Percentiles rank a stretch among this genome's conserved stretches.
Conservation (phyloP, 2,329 filamentous ascomycete genomes). For the Beauveria medogensis region DNA sequence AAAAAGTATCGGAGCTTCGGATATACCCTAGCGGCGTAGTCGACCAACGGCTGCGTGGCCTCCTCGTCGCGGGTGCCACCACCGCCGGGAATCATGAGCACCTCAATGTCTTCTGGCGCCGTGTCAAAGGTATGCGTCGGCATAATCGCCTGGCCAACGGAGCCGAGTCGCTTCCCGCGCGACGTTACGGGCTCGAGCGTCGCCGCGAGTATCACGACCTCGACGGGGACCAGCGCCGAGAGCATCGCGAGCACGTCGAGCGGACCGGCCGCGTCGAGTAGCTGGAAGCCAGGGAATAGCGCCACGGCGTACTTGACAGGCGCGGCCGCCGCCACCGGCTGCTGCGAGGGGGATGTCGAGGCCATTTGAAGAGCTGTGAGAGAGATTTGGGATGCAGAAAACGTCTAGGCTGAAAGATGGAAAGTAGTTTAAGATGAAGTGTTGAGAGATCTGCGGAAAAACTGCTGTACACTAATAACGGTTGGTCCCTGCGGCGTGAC, state of each 20-base stretch:
- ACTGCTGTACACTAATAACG: no score
- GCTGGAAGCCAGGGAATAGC: slow-evolving; percentile 28
- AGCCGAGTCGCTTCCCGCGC: slow-evolving; percentile 2
- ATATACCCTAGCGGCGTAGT: slow-evolving; percentile 36
- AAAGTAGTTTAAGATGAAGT: not conserved
- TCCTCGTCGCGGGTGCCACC: slow-evolving; percentile 22
- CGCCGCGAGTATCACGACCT: slow-evolving; percentile 21
- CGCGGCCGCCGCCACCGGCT: not conserved
- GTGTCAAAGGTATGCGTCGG: slow-evolving; percentile 30
- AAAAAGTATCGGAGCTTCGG: slow-evolving; percentile 42
- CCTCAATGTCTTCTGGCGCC: slow-evolving; percentile 26
- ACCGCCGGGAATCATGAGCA: slow-evolving; percentile 33
- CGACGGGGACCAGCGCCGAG: slow-evolving; percentile 17
- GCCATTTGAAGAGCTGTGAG: no score
- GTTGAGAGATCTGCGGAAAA: no score
- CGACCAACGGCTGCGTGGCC: slow-evolving; percentile 18
- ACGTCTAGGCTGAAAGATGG: not conserved
- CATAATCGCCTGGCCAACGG: slow-evolving; percentile 23
- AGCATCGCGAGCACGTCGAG: slow-evolving; percentile 26
- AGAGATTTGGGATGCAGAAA: not conserved
- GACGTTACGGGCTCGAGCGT: slow-evolving; percentile 24
- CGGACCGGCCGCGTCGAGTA: slow-evolving; percentile 33
- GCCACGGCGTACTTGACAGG: slow-evolving; percentile 23
- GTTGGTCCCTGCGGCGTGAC: no score
- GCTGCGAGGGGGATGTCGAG: no score